These are phyloP conservation scores for Hanseniaspora meyeri DNA, from an alignment of 805 yeast species.

Conservation along the genomic window DNA sequence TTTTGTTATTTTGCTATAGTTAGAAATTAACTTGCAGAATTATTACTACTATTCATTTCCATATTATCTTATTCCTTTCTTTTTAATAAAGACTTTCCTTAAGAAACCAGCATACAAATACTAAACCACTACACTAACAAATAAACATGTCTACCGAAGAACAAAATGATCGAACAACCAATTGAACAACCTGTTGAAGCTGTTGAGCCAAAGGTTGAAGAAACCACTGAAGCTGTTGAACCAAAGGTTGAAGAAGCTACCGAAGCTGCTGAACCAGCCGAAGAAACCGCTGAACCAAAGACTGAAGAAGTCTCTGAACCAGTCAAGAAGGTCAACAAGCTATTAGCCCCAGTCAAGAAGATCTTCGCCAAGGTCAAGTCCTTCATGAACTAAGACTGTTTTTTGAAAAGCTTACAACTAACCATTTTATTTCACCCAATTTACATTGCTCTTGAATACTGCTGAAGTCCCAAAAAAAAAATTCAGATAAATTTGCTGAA, in stretches of 20 bases:
- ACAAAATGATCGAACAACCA: conserved; percentile 9
- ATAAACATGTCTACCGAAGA: conserved; percentile 12
- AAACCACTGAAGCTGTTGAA: conserved; percentile 14
- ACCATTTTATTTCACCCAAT: background rate
- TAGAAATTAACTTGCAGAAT: too few relatives aligned
- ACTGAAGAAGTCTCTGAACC: too few relatives aligned
- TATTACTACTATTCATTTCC: too few relatives aligned
- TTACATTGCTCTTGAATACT: too few relatives aligned
- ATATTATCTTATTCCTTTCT: too few relatives aligned
- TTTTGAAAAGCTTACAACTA: background rate
- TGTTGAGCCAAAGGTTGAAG: conserved; percentile 9
- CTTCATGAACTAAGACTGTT: conserved; percentile 9
- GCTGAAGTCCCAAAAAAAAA: too few relatives aligned
- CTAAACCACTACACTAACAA: background rate
- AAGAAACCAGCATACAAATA: background rate
- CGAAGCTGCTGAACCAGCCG: conserved; percentile 8
- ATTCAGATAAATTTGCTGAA: too few relatives aligned
- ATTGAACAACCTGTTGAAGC: background rate
- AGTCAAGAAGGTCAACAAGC: conserved; percentile 10
- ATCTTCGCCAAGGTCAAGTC: conserved; percentile 16
- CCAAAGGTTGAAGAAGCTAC: conserved; percentile 14
- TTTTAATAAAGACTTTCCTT: too few relatives aligned
- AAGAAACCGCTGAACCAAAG: too few relatives aligned
- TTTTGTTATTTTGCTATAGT: too few relatives aligned
- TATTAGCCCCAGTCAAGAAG: conserved; percentile 13